Base-by-base conservation (phyloP, 805 yeast species). In the Ogataea chonburiensis region DNA sequence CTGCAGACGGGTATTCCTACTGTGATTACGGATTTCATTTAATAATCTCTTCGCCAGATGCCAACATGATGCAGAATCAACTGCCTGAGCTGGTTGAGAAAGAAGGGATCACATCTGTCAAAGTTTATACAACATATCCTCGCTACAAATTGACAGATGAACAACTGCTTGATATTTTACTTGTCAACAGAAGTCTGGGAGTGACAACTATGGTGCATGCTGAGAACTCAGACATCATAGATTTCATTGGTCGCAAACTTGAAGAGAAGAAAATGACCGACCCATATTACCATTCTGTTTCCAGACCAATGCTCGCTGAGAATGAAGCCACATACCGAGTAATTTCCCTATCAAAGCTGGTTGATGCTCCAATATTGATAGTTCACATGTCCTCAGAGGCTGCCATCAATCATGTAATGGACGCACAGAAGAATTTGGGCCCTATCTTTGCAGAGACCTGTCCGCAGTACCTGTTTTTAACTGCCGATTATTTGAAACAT, bases 201-300 rank as follows among this genome's bases (percentile, higher is more conserved):
- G 61, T 71, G 47, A 71, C 76, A 5, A 66, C 70, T 1, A 68
- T 71, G 73, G 63, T 70, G 17, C 77, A 71, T 45, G 75, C 77
- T n/a, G 77, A 71, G 45, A 70, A 70, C 49, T 61, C 69, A 31
- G 76, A 71, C 38, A 61, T 71, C 30, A 69, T 71, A 24, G 50
- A 47, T 6, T 47, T 40, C 37, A 43, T 47, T 17, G 45, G 49
- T 28, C 64, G 64, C 24, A 66, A 66, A 31, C 51, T 70, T 11
- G 64, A 64, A 37, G 55, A 58, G 40, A 59, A 63, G 34, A 56
- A 58, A 3, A 43, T 64, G 43, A 57, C 63, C 1, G 68, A 63
- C 15, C 75, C 77, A 3, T 67, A 46, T 38, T 70, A 63, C 43
- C 77, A 71, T 46, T 63, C 73, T 3, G 56, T 67, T 12, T 64